Conservation (phyloP, 148 eudicot species). For the Mesembryanthemum crystallinum region DNA sequence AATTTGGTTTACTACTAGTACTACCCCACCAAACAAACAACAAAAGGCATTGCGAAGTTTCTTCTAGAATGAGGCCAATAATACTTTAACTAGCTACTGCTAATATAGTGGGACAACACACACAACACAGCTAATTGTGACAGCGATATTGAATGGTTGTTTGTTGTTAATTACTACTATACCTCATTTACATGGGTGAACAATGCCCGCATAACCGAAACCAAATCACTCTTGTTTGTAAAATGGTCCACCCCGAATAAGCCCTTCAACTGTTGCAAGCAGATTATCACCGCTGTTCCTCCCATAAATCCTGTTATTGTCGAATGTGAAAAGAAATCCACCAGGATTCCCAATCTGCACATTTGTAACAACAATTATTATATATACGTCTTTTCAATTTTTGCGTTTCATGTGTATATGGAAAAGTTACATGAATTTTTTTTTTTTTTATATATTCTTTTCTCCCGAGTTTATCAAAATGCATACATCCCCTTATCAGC, state of each 20-base stretch:
- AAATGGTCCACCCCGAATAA: slow-evolving; percentile 70
- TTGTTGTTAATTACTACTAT: neutral
- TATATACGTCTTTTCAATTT: neutral
- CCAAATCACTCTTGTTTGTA: slow-evolving; percentile 54
- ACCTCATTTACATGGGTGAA: slow-evolving; percentile 56
- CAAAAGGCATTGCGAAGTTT: too few relatives aligned
- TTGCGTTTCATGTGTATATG: too few relatives aligned
- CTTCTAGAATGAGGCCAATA: too few relatives aligned
- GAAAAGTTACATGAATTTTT: too few relatives aligned
- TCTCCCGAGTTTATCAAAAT: too few relatives aligned
- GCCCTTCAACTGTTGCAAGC: slow-evolving; percentile 78
- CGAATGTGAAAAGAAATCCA: slow-evolving; percentile 89
- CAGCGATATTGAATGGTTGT: too few relatives aligned
- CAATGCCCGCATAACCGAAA: slow-evolving; percentile 50
- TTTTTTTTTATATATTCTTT: too few relatives aligned
- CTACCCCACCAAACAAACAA: too few relatives aligned
- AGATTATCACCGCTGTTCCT: slow-evolving; percentile 78
- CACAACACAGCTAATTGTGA: neutral
- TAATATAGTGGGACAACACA: neutral
- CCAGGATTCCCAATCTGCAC: slow-evolving; percentile 77
- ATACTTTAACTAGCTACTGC: neutral
- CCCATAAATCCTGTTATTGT: slow-evolving; percentile 93
- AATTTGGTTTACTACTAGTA: too few relatives aligned
- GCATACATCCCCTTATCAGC: too few relatives aligned
- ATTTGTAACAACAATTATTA: neutral